Base-by-base conservation (phyloP, 192 early-diverging fungal genomes). In the Coemansia sp. region DNA sequence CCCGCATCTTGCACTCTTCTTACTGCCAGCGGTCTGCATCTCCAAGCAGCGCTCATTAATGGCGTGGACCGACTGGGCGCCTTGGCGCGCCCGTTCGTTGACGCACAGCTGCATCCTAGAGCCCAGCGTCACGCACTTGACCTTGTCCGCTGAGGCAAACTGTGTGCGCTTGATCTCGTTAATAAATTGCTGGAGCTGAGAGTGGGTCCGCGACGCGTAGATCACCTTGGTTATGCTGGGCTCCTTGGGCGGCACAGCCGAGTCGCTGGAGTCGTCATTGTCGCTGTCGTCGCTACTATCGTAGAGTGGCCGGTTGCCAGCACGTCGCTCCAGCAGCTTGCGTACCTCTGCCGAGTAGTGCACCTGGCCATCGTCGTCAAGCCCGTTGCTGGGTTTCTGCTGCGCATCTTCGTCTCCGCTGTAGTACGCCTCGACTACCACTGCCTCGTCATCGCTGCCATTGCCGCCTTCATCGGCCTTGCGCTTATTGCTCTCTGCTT, bases 151-250 rank as follows among this genome's bases (percentile, higher is more conserved):
- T 0, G 23, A 23, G 1, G 76, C 76, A 65, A 90, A 94, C 9
- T 50, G 63, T 1, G 96, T 95, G 72, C 92, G 94, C 66, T 87
- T 83, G 10, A 97, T 65, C 73, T 98, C 94, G 64, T 84, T 73
- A 0, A 96, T 74, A 67, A 98, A 94, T 70, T 98, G 96, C 23
- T 87, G 79, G 14, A 98, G 74, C 76, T 98, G 96, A 5, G 94
- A 96, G 73, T 98, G 96, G 14, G 93, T 93, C 39, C 90, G 85
- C 18, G 89, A 91, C 14, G 88, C 85, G 70, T 89, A 92, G 43
- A 83, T 85, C 3, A 90, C 84, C 79, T 76, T 73, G 14, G 61
- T 64, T 36, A 50, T 23, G 20, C 11, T 71, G 13, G 55, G 64
- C 65, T 85, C 87, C 68, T 86, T 85, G 12, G 79, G 77, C 23